Conservation (phyloP, 805 yeast genomes). For the Kluyveromyces starmeri region DNA sequence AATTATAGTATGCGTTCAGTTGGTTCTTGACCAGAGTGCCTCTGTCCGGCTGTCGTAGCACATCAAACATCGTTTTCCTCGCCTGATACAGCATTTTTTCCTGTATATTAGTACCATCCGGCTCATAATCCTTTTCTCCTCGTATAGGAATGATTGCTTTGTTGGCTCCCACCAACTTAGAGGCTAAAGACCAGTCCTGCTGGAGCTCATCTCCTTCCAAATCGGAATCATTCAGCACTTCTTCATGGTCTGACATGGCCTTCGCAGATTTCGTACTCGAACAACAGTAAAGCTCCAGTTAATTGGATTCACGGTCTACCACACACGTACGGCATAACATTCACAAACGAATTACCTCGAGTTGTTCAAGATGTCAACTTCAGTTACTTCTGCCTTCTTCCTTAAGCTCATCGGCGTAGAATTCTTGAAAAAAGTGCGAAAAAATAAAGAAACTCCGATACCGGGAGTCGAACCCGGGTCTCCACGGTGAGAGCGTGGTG, state of each 20-base stretch:
- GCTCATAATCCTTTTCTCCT: conserved; percentile 82
- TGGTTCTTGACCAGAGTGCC: conserved; percentile 41
- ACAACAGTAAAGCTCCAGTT: too few relatives aligned
- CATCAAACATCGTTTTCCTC: conserved; percentile 62
- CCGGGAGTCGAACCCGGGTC: conserved; percentile 16
- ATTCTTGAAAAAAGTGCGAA: not conserved
- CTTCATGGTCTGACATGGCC: conserved; percentile 1
- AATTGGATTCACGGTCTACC: too few relatives aligned
- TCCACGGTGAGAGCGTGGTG: conserved; percentile 15
- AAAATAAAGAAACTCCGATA: conserved; percentile 9
- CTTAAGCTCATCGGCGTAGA: too few relatives aligned
- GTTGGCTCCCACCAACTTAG: conserved; percentile 18
- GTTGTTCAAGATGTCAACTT: too few relatives aligned
- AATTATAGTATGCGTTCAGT: conserved; percentile 42
- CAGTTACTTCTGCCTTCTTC: too few relatives aligned
- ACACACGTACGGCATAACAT: too few relatives aligned
- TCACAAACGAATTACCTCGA: too few relatives aligned
- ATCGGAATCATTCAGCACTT: conserved; percentile 12
- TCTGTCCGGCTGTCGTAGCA: conserved; percentile 41
- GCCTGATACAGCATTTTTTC: conserved; percentile 40
- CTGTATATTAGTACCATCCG: conserved; percentile 61
- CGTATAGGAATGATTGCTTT: conserved; percentile 44
- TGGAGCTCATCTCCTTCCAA: conserved; percentile 36
- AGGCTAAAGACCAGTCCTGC: conserved; percentile 46
- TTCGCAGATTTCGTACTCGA: too few relatives aligned